These are phyloP conservation scores for Aspergillus pseudoglaucus DNA, from an alignment of 2,329 filamentous ascomycete species.

Conservation along the genomic window DNA sequence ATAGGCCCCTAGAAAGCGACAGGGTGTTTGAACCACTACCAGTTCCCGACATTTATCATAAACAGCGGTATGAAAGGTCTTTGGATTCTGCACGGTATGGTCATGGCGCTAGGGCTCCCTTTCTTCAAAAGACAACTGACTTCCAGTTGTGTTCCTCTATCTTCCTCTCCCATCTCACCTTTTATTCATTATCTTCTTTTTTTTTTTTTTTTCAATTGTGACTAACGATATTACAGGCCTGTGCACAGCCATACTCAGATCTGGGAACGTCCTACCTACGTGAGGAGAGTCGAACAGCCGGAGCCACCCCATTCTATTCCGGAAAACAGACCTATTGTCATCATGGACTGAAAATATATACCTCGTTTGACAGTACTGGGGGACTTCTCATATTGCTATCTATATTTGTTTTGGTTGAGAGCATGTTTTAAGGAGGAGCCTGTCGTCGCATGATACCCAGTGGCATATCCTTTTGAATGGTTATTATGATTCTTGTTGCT, in stretches of 20 bases:
- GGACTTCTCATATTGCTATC: not conserved
- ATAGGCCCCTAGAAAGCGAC: constrained; percentile 2
- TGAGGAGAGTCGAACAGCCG: constrained; percentile 16
- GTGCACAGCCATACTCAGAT: constrained; percentile 9
- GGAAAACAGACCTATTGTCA: constrained; percentile 18
- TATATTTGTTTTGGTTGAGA: constrained; percentile 3
- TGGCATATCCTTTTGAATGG: constrained; percentile 9
- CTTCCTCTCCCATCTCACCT: not conserved
- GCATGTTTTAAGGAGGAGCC: not conserved
- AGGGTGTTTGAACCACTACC: constrained; percentile 5
- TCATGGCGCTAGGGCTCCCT: not conserved
- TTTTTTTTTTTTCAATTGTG: not conserved
- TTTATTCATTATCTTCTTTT: not conserved
- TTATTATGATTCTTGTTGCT: too few species aligned
- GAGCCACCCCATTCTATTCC: constrained; percentile 12
- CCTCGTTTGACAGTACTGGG: not conserved
- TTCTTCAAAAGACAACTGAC: not conserved
- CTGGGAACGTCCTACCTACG: constrained; percentile 18
- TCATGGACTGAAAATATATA: constrained; percentile 20
- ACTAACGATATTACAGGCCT: not conserved
- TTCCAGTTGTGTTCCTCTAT: not conserved
- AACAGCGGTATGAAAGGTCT: constrained; percentile 8
- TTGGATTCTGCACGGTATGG: constrained; percentile 19
- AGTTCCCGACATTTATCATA: constrained; percentile 9
- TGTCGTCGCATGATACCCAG: constrained; percentile 17